Evolutionary conservation across 768 basidiomycete genomes (phyloP), one percentile per base, ranked within the genome.

Genomic region (Termitomyces heimii): DNA sequence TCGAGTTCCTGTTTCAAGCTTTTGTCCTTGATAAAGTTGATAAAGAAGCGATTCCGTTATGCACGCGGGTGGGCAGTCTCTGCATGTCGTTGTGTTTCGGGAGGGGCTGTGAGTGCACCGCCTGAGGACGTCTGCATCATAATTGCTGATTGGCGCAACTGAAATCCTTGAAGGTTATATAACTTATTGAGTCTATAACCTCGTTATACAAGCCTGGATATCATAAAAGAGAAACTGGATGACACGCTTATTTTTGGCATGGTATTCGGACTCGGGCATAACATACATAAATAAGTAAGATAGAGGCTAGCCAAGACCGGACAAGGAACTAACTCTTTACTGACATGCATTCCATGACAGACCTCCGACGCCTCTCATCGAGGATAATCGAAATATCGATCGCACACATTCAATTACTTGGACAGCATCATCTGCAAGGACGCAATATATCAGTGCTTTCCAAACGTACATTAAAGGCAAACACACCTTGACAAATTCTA

Each of bases 401-500:
- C 39, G 55, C 52, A 46, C 43, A 40, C 16, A n/a, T 22, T 44
- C 4, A 34, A 57, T 70, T 71, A 88, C 77, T 86, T 87, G 64
- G 83, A 79, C 51, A 86, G 73, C 87, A 89, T 88, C 85, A 89
- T 88, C 85, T 86, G 63, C 45, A 58, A 18, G 13, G 58, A 63
- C 18, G 34, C 43, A 34, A 40, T 20, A 40, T 24, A 44, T 57
- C 29, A 60, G 49, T 31, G 14, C 34, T 18, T 9, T 53, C 22
- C 16, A n/a, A n/a, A 28, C 28, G 2, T 22, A 20, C n/a, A 39
- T 34, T 32, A 2, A 28, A 24, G 34, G 13, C 34, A 48, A 45
- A 29, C 43, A 62, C 65, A 84, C 85, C 80, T 83, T 88, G 68
- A 89, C 85, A 70, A 90, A 92, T 72, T 92, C 91, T 89, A 66